These are phyloP conservation scores for Diospyros kaki DNA, from an alignment of 148 eudicot genomes.

Conservation along the genomic window DNA sequence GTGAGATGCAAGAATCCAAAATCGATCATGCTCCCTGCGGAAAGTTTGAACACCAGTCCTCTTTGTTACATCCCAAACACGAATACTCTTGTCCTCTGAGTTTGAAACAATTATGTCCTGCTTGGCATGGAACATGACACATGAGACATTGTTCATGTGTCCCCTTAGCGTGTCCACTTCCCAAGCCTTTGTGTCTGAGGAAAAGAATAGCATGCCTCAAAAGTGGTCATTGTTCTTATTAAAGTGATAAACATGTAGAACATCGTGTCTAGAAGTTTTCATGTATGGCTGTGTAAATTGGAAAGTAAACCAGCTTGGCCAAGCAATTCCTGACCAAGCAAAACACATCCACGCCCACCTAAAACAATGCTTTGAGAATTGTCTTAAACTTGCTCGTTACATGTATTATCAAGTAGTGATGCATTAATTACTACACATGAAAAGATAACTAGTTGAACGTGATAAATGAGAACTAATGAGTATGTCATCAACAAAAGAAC, in stretches of 20 bases:
- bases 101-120: constrained; percentile 94
- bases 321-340: background rate
- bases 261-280: background rate
- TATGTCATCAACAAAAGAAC: background rate
- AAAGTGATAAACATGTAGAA: background rate
- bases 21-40: constrained; percentile 92
- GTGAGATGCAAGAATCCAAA: constrained; percentile 88
- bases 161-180: constrained; percentile 94
- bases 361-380: background rate
- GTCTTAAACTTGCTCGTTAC: background rate
- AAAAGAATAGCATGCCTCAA: constrained; percentile 1
- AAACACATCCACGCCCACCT: background rate
- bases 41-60: constrained; percentile 95
- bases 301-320: constrained; percentile 1
- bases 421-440: background rate
- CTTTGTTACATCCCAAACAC: constrained; percentile 98
- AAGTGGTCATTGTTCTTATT: background rate
- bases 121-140: constrained; percentile 81
- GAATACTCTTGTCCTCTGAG: constrained; percentile 96
- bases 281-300: background rate
- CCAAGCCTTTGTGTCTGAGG: constrained; percentile 96
- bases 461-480: background rate
- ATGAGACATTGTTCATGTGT: constrained; percentile 95
- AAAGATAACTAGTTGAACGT: background rate
- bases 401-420: background rate